These are phyloP conservation scores for Termitomyces eurrhizus DNA, from an alignment of 768 basidiomycete species.

Conservation along the genomic window DNA sequence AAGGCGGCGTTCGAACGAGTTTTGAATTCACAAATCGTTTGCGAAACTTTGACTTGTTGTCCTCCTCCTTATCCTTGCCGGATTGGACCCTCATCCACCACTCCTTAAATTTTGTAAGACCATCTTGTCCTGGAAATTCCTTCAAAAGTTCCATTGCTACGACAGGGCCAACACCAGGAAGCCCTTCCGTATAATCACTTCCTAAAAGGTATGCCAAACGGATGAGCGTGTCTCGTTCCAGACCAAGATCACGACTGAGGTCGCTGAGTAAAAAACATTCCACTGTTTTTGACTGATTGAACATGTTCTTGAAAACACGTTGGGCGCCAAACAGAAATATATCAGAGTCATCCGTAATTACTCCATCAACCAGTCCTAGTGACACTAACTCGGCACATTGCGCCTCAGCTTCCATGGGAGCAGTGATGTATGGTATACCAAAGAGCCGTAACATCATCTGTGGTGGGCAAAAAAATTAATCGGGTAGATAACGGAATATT, in stretches of 20 bases:
- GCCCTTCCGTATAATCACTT: constrained; percentile 93
- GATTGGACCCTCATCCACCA: constrained; percentile 96
- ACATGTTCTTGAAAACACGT: constrained; percentile 99
- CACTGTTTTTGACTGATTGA: constrained; percentile 98
- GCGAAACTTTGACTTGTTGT: constrained; percentile 74
- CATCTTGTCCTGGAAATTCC: constrained; percentile 86
- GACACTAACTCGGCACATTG: constrained; percentile 92
- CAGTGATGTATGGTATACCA: constrained; percentile 97
- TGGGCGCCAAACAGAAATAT: constrained; percentile 96
- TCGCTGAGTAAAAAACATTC: constrained; percentile 90
- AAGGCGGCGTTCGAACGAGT: not conserved
- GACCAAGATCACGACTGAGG: constrained; percentile 79
- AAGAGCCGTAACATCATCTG: constrained; percentile 90
- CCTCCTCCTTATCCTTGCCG: constrained; percentile 76
- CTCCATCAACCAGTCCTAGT: constrained; percentile 87
- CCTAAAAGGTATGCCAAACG: constrained; percentile 92
- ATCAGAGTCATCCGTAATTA: constrained; percentile 98
- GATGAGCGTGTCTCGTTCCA: constrained; percentile 83
- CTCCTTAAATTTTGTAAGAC: constrained; percentile 80
- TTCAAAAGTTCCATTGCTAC: constrained; percentile 93
- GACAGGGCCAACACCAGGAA: constrained; percentile 91
- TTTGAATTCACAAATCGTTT: constrained; percentile 68
- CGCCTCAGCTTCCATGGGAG: constrained; percentile 99
- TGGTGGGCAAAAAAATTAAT: not conserved
- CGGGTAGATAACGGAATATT: not conserved